Evolutionary conservation across 192 early-diverging fungal genomes (phyloP).

Genomic region (Entomortierella beljakovae): DNA sequence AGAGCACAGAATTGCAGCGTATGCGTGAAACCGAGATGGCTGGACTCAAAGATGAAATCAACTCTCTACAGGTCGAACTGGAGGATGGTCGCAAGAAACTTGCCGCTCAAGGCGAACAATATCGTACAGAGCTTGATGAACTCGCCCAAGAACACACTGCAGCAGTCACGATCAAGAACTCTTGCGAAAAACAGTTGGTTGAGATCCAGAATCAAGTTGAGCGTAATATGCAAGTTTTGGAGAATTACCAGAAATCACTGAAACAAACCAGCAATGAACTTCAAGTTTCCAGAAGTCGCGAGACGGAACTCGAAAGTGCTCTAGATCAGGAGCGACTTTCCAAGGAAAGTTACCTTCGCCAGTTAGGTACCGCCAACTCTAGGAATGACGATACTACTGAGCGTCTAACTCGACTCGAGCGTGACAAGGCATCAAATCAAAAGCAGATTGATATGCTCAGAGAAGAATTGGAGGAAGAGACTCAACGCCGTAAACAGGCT

Average conservation of each 20-base stretch:
- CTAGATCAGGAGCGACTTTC: slow-evolving; percentile 50
- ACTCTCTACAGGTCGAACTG: slow-evolving; percentile 56
- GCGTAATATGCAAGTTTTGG: slow-evolving; percentile 45
- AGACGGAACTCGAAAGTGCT: slow-evolving; percentile 39
- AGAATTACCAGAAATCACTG: slow-evolving; percentile 42
- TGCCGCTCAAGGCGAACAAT: slow-evolving; percentile 55
- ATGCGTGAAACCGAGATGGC: slow-evolving; percentile 70
- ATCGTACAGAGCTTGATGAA: slow-evolving; percentile 64
- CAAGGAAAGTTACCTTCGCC: slow-evolving; percentile 50
- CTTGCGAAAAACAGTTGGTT: slow-evolving; percentile 38
- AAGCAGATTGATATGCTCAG: slow-evolving; percentile 50
- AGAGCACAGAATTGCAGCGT: slow-evolving; percentile 65
- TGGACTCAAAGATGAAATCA: slow-evolving; percentile 64
- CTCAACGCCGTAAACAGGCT: slow-evolving; percentile 44
- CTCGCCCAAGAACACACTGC: slow-evolving; percentile 53
- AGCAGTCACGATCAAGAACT: slow-evolving; percentile 24
- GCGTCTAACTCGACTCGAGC: slow-evolving; percentile 40
- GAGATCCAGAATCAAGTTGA: slow-evolving; percentile 46
- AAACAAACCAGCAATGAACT: slow-evolving; percentile 51
- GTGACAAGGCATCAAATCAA: slow-evolving; percentile 46
- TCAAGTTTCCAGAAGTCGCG: slow-evolving; percentile 41
- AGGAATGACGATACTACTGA: slow-evolving; percentile 51
- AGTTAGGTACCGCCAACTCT: slow-evolving; percentile 47
- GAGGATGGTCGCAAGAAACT: slow-evolving; percentile 64
- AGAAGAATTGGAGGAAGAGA: slow-evolving; percentile 49